Evolutionary conservation across 441 rosid species (phyloP), one percentile per base, ranked within the genome.

Genomic region (Arabidopsis hybrid): DNA sequence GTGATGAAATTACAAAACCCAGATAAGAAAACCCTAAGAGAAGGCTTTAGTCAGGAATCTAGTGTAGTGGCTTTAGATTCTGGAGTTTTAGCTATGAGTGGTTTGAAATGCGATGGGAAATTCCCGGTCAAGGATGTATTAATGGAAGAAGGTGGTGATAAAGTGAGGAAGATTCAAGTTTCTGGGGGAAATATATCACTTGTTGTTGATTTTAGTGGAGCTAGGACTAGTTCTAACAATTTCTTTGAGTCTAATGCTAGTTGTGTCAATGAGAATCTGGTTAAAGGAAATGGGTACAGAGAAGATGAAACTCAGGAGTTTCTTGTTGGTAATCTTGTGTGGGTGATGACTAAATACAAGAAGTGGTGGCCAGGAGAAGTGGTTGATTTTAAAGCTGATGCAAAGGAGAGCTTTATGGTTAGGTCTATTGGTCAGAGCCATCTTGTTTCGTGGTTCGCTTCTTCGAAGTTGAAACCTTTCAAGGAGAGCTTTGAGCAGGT

Each of bases 301-400:
- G 78, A 67, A 21, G 52, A 40, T 64, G 56, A 65, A 46, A 77
- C 81, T 51, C 35, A 58, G 66, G 73, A 76, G 71, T 81, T 86
- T 74, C 47, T 46, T 42, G 83, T 78, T 11, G 97, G 97, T 29
- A 92, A 92, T 82, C 72, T 90, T 62, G 95, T 92, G 10, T 94
- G 97, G 97, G 81, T 82, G 46, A 89, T 83, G 80, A 83, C 81
- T 39, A 87, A 84, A 69, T 80, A 77, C 72, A 77, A 82, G 50
- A 85, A 82, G 46, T 94, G 99, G 97, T 92, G 97, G 97, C 97
- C 97, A 1, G 97, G 95, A 65, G 90, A 87, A 84, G 77, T 92
- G 36, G 70, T 74, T 43, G 83, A 82, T 87, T 51, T 70, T 65
- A 45, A 76, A 80, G 81, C 82, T 64, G 79, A 77, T 62, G 71